Percentiles rank a stretch among this genome's conserved stretches.
These are phyloP conservation scores for Discostella stelligera DNA, from an alignment of 352 stramenopile species.

Conservation along the genomic window DNA sequence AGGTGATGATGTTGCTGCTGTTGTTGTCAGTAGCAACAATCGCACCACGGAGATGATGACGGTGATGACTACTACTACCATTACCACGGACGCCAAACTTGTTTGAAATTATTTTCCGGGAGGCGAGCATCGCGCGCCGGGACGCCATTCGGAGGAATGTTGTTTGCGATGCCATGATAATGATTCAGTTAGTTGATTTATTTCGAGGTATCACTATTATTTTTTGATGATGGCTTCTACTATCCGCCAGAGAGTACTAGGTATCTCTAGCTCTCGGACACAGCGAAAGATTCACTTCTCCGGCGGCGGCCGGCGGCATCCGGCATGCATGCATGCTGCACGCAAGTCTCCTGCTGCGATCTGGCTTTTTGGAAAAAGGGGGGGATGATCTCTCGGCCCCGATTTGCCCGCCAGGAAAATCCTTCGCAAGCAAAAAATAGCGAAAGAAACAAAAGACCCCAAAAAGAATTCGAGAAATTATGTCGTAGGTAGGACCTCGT, in stretches of 20 bases:
- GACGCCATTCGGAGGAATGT: slow-evolving; percentile 19
- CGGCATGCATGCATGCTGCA: too few relatives aligned
- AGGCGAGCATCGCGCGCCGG: neutral
- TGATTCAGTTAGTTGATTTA: neutral
- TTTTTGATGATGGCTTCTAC: too few relatives aligned
- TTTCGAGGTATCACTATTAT: neutral
- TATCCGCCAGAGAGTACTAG: too few relatives aligned
- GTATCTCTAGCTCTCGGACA: neutral
- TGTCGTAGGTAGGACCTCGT: too few relatives aligned
- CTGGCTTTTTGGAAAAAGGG: too few relatives aligned
- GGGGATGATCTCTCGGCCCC: too few relatives aligned
- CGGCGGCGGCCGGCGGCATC: too few relatives aligned
- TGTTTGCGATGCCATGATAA: slow-evolving; percentile 12
- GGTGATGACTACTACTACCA: neutral
- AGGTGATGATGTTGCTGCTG: neutral
- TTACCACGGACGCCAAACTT: neutral
- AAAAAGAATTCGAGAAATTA: too few relatives aligned
- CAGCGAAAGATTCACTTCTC: neutral
- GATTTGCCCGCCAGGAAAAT: too few relatives aligned
- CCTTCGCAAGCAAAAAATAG: too few relatives aligned
- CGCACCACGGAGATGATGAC: neutral
- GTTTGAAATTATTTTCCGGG: neutral
- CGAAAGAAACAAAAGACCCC: too few relatives aligned
- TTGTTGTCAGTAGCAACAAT: neutral
- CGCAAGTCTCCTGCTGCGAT: too few relatives aligned